Base-by-base conservation (phyloP, 2,329 filamentous ascomycete genomes). In the Cordyceps tenuipes region DNA sequence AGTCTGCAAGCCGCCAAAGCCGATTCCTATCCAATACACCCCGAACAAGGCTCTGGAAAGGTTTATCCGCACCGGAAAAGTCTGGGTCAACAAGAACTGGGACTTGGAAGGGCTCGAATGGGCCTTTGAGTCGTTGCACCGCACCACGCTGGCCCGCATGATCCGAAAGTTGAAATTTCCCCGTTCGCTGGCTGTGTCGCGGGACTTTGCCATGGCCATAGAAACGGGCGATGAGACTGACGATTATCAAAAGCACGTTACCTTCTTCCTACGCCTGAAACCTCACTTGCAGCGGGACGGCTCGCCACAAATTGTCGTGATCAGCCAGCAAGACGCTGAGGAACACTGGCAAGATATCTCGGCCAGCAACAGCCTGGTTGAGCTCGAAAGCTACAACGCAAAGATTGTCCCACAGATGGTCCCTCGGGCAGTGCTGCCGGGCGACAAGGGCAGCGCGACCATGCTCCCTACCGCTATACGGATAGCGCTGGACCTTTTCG, bases 291-390 rank as follows among this genome's bases (percentile, higher is more conserved):
- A 0, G 1, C 59, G 64, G 17, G 5, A 19, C 8, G 49, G 1
- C 5, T 10, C 4, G 5, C 8, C 9, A 2, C 39, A 15, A n/a
- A 17, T 12, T 1, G 66, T 84, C 0, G 69, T 88, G 23, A 75
- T 88, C 65, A 88, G 83, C 63, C 82, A 83, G 0, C 81, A 69
- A 50, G 86, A 89, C 63, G 84, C 81, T 0, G 74, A 87, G 13
- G 9, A 67, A 1, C 68, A 88, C 0, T 64, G 81, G 0, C 63
- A 71, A 36, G 3, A 15, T 9, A 50, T 0, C 75, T 86, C 10
- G 57, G 61, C 0, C 23, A 53, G 0, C 74, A 36, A 68, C 0
- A 61, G 62, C 0, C 49, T 58, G 1, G 75, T 78, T 0, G 68
- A 68, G 0, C 65, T 87, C 51, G 78, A 82, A 65, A 34, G 82